A percentile compares a stretch with the other conserved stretches of the same genome.
These are phyloP conservation scores for Umbelopsis sp. DNA, from an alignment of 192 early-diverging fungal species.

Conservation along the genomic window DNA sequence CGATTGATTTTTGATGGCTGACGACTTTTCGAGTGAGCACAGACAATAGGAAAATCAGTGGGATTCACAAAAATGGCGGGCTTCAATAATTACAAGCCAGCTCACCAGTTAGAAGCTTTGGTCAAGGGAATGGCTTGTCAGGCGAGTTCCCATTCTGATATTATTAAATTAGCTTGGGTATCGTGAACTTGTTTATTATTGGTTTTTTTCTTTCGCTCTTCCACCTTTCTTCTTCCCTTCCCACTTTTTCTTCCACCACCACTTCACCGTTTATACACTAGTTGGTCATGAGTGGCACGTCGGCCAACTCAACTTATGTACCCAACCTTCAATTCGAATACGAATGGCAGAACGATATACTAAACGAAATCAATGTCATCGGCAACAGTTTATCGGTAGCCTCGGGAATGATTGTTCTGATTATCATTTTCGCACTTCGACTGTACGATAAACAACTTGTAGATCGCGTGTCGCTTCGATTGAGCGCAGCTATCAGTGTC, in stretches of 20 bases:
- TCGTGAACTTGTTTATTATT: no score
- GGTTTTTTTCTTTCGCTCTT: no score
- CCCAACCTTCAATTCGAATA: slow-evolving; percentile 1
- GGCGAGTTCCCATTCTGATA: no score
- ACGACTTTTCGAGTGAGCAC: neutral
- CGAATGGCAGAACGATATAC: slow-evolving; percentile 1
- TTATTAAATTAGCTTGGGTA: no score
- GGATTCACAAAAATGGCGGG: no score
- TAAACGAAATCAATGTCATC: slow-evolving; percentile 1
- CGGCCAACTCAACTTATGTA: neutral
- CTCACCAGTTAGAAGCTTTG: neutral
- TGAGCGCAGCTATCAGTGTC: slow-evolving; percentile 17
- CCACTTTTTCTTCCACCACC: neutral
- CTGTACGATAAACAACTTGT: slow-evolving; percentile 29
- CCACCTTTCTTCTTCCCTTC: neutral
- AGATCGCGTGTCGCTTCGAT: slow-evolving; percentile 24
- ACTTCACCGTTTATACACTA: neutral
- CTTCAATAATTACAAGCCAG: neutral
- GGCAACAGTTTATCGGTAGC: slow-evolving; percentile 1
- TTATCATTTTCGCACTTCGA: slow-evolving; percentile 12
- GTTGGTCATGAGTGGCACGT: neutral
- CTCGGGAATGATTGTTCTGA: slow-evolving; percentile 7
- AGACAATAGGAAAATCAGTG: neutral
- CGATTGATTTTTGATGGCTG: neutral
- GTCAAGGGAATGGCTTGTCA: no score